Percentiles rank a stretch among this genome's conserved stretches.
Conservation (phyloP, 805 yeast genomes). For the Yarrowia sp. region DNA sequence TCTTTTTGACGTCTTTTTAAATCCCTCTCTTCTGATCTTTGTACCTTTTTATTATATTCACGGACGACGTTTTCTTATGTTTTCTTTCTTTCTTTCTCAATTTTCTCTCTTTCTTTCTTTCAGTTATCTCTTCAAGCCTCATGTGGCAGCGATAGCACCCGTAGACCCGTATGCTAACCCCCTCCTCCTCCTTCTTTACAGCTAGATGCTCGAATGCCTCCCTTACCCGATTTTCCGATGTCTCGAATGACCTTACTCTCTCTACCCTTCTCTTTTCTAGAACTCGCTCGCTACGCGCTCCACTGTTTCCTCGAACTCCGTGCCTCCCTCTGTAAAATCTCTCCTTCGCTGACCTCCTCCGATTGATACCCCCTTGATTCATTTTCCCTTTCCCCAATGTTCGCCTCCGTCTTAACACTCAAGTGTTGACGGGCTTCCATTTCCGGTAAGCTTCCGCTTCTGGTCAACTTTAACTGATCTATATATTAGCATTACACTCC, state of each 20-base stretch:
- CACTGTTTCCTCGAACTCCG: too few species aligned
- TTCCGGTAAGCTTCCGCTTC: conserved; percentile 2
- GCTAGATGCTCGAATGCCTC: background rate
- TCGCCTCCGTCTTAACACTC: background rate
- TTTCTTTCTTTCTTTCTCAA: background rate
- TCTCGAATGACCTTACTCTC: too few species aligned
- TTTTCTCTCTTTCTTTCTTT: background rate
- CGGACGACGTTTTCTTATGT: conserved; percentile 8
- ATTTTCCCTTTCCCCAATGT: background rate
- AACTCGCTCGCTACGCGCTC: too few species aligned
- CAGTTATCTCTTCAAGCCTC: background rate
- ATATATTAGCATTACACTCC: conserved; percentile 2
- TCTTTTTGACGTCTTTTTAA: too few species aligned
- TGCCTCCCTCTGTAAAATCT: too few species aligned
- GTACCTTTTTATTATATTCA: background rate
- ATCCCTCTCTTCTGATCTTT: background rate
- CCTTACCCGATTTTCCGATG: background rate
- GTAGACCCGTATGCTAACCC: background rate
- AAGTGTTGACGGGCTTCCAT: background rate
- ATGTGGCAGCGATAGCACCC: background rate
- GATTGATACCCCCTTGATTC: background rate
- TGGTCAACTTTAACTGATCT: background rate
- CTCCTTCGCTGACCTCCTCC: too few species aligned
- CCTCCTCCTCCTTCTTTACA: background rate
- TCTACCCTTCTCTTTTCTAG: too few species aligned